A percentile compares a stretch with the other conserved stretches of the same genome.
These are phyloP conservation scores for Phytophthora ohioensis DNA, from an alignment of 352 stramenopile species.

Conservation along the genomic window DNA sequence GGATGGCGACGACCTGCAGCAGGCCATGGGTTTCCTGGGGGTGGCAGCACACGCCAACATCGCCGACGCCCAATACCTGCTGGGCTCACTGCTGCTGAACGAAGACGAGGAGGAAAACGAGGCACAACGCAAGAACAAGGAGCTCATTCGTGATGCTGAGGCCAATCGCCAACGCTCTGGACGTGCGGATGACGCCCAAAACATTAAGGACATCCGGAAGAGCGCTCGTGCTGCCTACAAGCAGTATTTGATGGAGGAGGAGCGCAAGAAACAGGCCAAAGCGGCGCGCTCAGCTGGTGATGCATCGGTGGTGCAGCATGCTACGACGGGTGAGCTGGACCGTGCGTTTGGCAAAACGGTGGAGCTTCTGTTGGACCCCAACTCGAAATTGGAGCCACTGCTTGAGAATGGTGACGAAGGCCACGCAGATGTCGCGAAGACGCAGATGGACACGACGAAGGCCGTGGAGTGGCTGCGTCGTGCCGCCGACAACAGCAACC, in stretches of 20 bases:
- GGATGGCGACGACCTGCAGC: slow-evolving; percentile 56
- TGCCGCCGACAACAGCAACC: slow-evolving; percentile 78
- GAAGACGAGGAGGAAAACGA: slow-evolving; percentile 56
- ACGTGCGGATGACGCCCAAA: slow-evolving; percentile 54
- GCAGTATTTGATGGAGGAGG: slow-evolving; percentile 67
- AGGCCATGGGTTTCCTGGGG: slow-evolving; percentile 69
- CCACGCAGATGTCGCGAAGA: slow-evolving; percentile 28
- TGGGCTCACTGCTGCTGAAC: slow-evolving; percentile 68
- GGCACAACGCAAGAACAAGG: slow-evolving; percentile 39
- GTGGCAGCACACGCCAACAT: slow-evolving; percentile 73
- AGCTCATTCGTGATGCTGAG: slow-evolving; percentile 74
- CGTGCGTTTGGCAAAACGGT: slow-evolving; percentile 78
- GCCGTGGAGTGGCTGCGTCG: slow-evolving; percentile 85
- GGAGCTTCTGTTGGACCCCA: slow-evolving; percentile 73
- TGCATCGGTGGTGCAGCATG: slow-evolving; percentile 60
- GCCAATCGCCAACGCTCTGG: slow-evolving; percentile 64
- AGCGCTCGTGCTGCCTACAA: slow-evolving; percentile 80
- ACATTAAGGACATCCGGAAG: slow-evolving; percentile 86
- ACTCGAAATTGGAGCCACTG: slow-evolving; percentile 59
- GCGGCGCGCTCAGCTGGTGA: slow-evolving; percentile 1
- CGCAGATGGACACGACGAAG: slow-evolving; percentile 65
- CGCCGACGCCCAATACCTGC: slow-evolving; percentile 77
- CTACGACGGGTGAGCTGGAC: slow-evolving; percentile 66
- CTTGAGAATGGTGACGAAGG: slow-evolving; percentile 24
- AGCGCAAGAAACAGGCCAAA: slow-evolving; percentile 45